Base-by-base conservation (phyloP, 306 rosid genomes). In the Sicyos baderoa region DNA sequence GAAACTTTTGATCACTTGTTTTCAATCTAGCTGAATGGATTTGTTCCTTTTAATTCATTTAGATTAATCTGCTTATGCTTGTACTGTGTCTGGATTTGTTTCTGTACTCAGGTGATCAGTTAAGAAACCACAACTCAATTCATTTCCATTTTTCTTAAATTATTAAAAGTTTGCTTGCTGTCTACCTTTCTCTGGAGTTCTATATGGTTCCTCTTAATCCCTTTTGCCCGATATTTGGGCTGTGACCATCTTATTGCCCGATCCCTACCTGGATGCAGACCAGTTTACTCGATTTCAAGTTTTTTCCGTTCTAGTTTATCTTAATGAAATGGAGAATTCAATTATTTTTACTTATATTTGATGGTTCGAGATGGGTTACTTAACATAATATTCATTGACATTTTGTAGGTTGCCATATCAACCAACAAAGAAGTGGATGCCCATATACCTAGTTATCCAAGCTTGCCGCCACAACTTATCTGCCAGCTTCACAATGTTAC, bases 401-500 rank as follows among this genome's bases (percentile, higher is more conserved):
- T 44, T 14, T 35, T 0, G 25, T 70, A 92, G 97, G 97, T 92
- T 72, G 95, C 95, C 66, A 95, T 87, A 45, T 89, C 97, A 60
- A 92, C 97, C 25, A 92, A 92, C 89, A 86, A 73, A 86, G 97
- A 92, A 85, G 96, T 87, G 32, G 95, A 92, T 73, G 78, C 86
- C 4, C 97, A 87, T 82, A 87, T 89, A 42, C 97, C 97, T 5
- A 92, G 86, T 84, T 86, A 87, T 77, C 96, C 96, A 16, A 89
- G 92, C 86, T 87, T 92, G 75, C 91, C 96, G 58, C 97, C 97
- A 17, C 97, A 92, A 59, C 97, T 92, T 66, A 71, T 89, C 55
- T 92, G 97, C 79, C 97, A 92, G 79, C 97, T 92, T 76, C 97
- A 92, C 83, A 92, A 89, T 72, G 77, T 92, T 83, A 92, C 96